Evolutionary conservation across 441 rosid genomes (phyloP).

Genomic region (Erodium moschatum): DNA sequence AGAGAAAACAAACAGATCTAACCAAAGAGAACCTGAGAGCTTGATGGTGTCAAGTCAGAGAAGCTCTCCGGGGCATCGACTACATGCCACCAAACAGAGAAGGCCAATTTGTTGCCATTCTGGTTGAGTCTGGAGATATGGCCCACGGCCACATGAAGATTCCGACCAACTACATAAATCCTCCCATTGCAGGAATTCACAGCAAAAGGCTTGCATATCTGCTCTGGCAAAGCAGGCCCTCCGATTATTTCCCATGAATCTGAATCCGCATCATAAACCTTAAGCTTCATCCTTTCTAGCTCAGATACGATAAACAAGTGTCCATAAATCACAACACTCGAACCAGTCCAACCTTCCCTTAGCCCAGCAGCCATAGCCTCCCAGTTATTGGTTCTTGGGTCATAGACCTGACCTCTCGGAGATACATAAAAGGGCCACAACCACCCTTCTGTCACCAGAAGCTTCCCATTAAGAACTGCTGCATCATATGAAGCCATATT

Average conservation of each 20-base stretch:
- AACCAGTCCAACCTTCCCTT: slow-evolving; percentile 92
- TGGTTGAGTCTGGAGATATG: slow-evolving; percentile 40
- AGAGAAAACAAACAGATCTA: slow-evolving; percentile 24
- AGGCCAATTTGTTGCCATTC: slow-evolving; percentile 30
- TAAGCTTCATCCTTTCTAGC: slow-evolving; percentile 81
- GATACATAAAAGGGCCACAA: slow-evolving; percentile 82
- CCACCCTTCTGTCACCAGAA: slow-evolving; percentile 90
- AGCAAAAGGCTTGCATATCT: slow-evolving; percentile 79
- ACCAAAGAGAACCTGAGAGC: slow-evolving; percentile 73
- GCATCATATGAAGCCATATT: slow-evolving; percentile 79
- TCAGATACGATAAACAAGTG: slow-evolving; percentile 73
- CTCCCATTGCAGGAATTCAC: slow-evolving; percentile 49
- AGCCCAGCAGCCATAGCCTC: slow-evolving; percentile 71
- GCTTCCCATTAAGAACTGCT: slow-evolving; percentile 75
- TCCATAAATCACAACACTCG: slow-evolving; percentile 66
- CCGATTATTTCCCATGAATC: slow-evolving; percentile 72
- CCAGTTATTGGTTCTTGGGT: slow-evolving; percentile 61
- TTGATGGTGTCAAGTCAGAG: slow-evolving; percentile 65
- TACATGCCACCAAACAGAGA: slow-evolving; percentile 62
- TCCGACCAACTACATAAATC: slow-evolving; percentile 67
- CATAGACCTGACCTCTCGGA: slow-evolving; percentile 82
- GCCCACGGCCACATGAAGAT: slow-evolving; percentile 69
- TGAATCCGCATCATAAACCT: slow-evolving; percentile 49
- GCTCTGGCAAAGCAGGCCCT: slow-evolving; percentile 74
- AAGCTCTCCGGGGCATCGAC: slow-evolving; percentile 51